Evolutionary conservation across 768 basidiomycete species (phyloP), one percentile per base, ranked within the genome.

Genomic region (Lactarius vividus): DNA sequence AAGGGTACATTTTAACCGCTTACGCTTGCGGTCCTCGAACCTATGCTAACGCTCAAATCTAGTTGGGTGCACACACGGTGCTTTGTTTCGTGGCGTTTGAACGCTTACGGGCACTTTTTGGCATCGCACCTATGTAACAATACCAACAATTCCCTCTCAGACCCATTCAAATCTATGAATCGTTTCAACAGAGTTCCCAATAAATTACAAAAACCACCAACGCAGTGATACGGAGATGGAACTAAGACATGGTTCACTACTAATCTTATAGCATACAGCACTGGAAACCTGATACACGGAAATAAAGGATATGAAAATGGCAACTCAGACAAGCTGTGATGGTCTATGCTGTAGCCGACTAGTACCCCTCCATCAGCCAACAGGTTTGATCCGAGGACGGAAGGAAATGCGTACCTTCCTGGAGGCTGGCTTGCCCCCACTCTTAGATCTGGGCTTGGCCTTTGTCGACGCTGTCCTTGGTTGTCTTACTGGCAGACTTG

Each of bases 31-130:
- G 20, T 7, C 4, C 0, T 49, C 37, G n/a, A 28, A 29, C 23
- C 20, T 15, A 13, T 46, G 16, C 29, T 46, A 18, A 55, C n/a
- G 13, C 13, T 9, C 28, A 23, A n/a, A 16, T 18, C 7, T 52
- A 78, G 77, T 71, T 78, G 18, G 77, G 77, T 3, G 74, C 75
- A 13, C 77, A 78, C 61, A 78, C 77, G 1, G 72, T 77, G 20
- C 62, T 78, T 49, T 76, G 73, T 28, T 78, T 77, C 71, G 59
- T 78, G 16, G 73, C 73, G 15, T 78, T 75, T 54, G 77, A 78
- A 70, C 72, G 74, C 46, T 56, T 78, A 29, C 69, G 77, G 28
- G 57, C 67, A 49, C 55, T 72, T 39, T 72, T 75, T 59, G 77
- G 76, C 28, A 74, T 77, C 55, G 72, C 70, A 26, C 76, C 77